Conservation (phyloP, 371 early-diverging fungal species). For the Saksenaea oblongispora region DNA sequence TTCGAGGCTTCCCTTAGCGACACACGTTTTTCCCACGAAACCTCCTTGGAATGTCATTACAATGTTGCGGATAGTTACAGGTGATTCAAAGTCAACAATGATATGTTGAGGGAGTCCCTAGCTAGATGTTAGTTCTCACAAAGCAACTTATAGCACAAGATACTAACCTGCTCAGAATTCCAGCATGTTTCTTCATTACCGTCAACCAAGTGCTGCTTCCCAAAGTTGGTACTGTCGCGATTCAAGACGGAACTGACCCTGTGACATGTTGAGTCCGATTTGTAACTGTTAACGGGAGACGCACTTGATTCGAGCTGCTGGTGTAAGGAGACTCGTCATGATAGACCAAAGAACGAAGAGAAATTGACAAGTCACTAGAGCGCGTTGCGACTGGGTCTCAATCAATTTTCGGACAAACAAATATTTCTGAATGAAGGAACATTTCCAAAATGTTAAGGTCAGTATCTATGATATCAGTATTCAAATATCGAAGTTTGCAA, state of each 20-base stretch:
- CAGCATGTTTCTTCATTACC: conserved; percentile 86
- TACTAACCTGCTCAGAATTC: conserved; percentile 88
- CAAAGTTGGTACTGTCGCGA: conserved; percentile 74
- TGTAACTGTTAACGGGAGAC: background rate
- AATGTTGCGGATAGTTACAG: conserved; percentile 49
- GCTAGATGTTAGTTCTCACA: background rate
- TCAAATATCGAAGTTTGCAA: too few species aligned
- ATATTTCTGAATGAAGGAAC: too few species aligned
- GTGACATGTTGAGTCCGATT: background rate
- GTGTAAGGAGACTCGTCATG: conserved; percentile 53
- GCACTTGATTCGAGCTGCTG: conserved; percentile 64
- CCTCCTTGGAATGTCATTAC: conserved; percentile 90
- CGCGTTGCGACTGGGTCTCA: too few species aligned
- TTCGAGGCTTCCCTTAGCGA: conserved; percentile 38
- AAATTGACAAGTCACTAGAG: too few species aligned
- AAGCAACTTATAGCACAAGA: background rate
- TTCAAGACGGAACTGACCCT: conserved; percentile 92
- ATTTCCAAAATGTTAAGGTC: too few species aligned
- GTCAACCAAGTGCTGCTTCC: conserved; percentile 83
- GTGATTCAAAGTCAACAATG: conserved; percentile 64
- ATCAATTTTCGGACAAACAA: too few species aligned
- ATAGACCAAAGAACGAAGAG: conserved; percentile 1
- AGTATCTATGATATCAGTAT: too few species aligned
- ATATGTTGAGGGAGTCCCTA: conserved; percentile 86
- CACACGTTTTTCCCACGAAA: conserved; percentile 79